Evolutionary conservation across 2,329 filamentous ascomycete genomes (phyloP), one percentile per base, ranked within the genome.

Genomic region (Penicillium sclerotigenum): DNA sequence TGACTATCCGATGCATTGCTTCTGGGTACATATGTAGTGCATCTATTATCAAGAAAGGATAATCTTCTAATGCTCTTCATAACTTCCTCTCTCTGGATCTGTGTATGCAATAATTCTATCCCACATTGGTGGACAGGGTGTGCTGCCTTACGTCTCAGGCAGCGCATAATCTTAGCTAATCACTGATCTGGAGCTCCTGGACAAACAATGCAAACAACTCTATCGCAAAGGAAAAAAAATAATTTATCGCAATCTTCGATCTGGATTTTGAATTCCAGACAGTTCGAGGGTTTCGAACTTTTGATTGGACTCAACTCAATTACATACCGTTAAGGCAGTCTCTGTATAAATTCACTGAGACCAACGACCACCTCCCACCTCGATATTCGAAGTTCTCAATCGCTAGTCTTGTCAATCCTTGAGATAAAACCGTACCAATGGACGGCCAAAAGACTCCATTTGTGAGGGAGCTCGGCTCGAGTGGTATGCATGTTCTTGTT

Each of bases 381-480:
- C 31, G 28, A 22, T 29, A 46, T 18, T 20, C 13, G 29, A 22
- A 13, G 5, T 28, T 54, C 47, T 26, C 55, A 59, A 59, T 52
- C 36, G 24, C 46, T 14, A 33, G 33, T 36, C 18, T 29, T 31
- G 31, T 49, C 54, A 60, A 61, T 55, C 36, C 52, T 52, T n/a
- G 28, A 49, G 37, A 50, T 22, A 41, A 36, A 53, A 41, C 52
- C 46, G 36, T 26, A 33, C 52, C 45, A 58, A 73, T 72, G 70
- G 73, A 78, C 59, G 64, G 77, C 33, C 75, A 79, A 62, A 80
- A 79, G 55, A 81, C 75, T 60, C 88, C 90, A 6, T 95, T 95
- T 64, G 87, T 95, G 61, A 89, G 86, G 73, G 87, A 92, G 71
- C 85, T 95, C 61, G 89, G 89, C 53, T 92, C 90, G 34, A 94